Base-by-base conservation (phyloP, 2,329 filamentous ascomycete genomes). In the Cytospora piceae region DNA sequence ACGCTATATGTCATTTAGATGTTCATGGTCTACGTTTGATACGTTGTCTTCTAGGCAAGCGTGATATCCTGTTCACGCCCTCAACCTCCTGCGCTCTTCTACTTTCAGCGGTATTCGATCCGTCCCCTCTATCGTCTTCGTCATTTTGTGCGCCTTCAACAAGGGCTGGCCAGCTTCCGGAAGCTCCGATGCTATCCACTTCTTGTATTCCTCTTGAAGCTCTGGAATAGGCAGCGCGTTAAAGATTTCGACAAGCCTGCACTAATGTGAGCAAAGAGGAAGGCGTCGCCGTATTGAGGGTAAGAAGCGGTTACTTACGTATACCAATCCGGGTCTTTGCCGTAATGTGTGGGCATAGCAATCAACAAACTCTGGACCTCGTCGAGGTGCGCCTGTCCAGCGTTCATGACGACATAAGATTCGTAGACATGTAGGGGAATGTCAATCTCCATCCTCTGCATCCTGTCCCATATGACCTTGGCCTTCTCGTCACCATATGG, bases 361-460 rank as follows among this genome's bases (percentile, higher is more conserved):
- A 87, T 82, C 53, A 97, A 81, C 39, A 92, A 80, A 65, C 82
- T 79, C 70, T 88, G 85, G 3, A 88, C 88, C 71, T 90, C 87
- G 24, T 91, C 86, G 56, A 92, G 82, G 58, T 89, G 83, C 29
- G 87, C 89, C 69, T 92, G 90, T 3, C 88, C 88, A 0, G 90
- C 91, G 63, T 97, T 76, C 0, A 91, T 91, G 11, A 88, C 90
- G 57, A 91, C 81, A 74, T 96, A 98, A 1, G 89, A 87, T 24
- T 86, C 86, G 77, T 92, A 94, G 15, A 98, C 85, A 2, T 83
- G 77, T 27, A 85, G 83, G 46, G 93, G 90, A 29, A 97, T 83
- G 51, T 92, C 89, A 61, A 98, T 84, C 34, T 95, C 92, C 83
- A 96, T 89, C 64, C 82, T 82, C 71, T 84, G 83, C 65, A 95